Evolutionary conservation across 176 grass and related monocot genomes (phyloP).

Genomic region (Paspalum notatum): DNA sequence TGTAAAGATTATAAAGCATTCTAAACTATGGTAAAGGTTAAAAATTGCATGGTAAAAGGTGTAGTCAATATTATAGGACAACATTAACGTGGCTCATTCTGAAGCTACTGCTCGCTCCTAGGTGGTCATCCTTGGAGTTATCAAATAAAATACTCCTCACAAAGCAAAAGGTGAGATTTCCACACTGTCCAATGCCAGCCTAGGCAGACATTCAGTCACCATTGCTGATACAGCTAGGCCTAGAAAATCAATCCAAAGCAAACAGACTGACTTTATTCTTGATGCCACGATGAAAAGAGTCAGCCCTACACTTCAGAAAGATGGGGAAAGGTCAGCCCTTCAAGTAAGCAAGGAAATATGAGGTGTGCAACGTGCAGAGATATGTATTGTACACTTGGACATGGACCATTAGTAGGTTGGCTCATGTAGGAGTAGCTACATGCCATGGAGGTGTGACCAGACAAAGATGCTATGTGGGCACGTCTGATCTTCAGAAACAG

Average conservation of each 20-base stretch:
- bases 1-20: conserved; percentile 12
- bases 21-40: neutral
- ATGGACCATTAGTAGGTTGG: conserved; percentile 25
- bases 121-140: conserved; percentile 22
- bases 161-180: conserved; percentile 34
- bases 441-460: conserved; percentile 22
- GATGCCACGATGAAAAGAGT: conserved; percentile 34
- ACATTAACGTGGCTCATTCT: neutral
- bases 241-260: conserved; percentile 32
- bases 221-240: conserved; percentile 29
- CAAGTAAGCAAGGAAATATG: conserved; percentile 34
- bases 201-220: conserved; percentile 29
- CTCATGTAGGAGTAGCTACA: conserved; percentile 16
- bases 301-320: conserved; percentile 32
- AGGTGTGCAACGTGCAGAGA: neutral
- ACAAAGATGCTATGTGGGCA: conserved; percentile 48
- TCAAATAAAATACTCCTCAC: conserved; percentile 8
- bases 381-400: neutral
- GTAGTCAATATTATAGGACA: neutral
- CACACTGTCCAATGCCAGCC: neutral
- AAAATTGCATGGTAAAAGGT: neutral
- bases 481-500: conserved; percentile 34
- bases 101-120: conserved; percentile 1
- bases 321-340: conserved; percentile 12
- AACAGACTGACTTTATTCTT: conserved; percentile 28